These are phyloP conservation scores for Asterochloris sp. DNA, from an alignment of 139 green algal genomes.

Conservation along the genomic window DNA sequence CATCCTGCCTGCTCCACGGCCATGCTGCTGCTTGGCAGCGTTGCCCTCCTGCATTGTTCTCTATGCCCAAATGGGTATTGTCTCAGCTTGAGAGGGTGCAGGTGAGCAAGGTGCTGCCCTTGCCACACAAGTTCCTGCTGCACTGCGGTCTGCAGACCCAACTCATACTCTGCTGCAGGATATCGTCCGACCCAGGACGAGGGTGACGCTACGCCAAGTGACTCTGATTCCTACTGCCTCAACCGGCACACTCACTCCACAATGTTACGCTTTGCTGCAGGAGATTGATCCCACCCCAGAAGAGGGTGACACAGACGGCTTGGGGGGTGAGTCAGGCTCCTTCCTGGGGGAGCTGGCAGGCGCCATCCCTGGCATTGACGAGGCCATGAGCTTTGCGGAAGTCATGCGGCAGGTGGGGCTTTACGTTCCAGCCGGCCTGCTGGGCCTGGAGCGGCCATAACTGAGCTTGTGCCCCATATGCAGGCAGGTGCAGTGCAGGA, in stretches of 20 bases:
- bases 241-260: neutral
- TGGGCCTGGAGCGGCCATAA: too few relatives aligned
- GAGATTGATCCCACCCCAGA: conserved; percentile 92
- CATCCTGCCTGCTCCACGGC: too few relatives aligned
- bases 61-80: too few relatives aligned
- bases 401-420: conserved; percentile 88
- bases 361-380: conserved; percentile 94
- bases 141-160: too few relatives aligned
- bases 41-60: too few relatives aligned
- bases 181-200: neutral
- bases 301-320: conserved; percentile 56
- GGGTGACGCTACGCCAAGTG: neutral
- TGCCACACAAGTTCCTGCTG: too few relatives aligned
- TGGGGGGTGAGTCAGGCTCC: conserved; percentile 36
- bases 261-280: conserved; percentile 38
- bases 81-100: too few relatives aligned
- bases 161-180: neutral
- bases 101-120: too few relatives aligned
- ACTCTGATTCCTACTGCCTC: neutral
- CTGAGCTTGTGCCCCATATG: too few relatives aligned
- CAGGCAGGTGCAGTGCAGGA: too few relatives aligned
- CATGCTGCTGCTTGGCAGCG: too few relatives aligned
- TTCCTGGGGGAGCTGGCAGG: conserved; percentile 84
- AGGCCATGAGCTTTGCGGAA: conserved; percentile 97
- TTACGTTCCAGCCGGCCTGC: too few relatives aligned